Evolutionary conservation across 208 protist species (phyloP), one percentile per base, ranked within the genome.

Genomic region (Trypanosoma vivax): DNA sequence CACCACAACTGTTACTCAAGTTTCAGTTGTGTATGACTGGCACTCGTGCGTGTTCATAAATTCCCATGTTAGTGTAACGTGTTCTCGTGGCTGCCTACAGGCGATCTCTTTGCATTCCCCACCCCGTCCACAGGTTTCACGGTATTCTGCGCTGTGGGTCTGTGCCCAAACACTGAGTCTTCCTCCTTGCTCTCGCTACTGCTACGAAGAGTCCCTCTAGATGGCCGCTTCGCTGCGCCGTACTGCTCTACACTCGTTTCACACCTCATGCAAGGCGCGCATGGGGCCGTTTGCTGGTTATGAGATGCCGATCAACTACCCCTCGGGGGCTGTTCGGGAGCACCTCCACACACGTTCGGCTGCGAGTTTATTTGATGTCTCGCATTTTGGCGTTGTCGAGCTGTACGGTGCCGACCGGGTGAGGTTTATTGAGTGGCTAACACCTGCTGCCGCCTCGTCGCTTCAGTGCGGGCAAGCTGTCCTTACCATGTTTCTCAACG

Each of bases 201-300:
- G n/a, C n/a, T n/a, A n/a, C n/a, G n/a, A n/a, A n/a, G n/a, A n/a
- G n/a, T n/a, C 33, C 38, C 59, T 30, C 21, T 35, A 38, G 23
- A 84, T 85, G 76, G 66, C 59, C 43, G 52, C 57, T 34, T 65
- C 29, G 19, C 31, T 60, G 23, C 31, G 37, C 25, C 50, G 76
- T 55, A 97, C 92, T 5, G 65, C 76, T 28, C 71, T 97, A 35
- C 78, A 94, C 75, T 49, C 73, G 43, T 70, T 95, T 40, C 90
- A 97, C 67, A 30, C 81, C 23, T 66, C 49, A 35, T 61, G 83
- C 9, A 92, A 94, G 21, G 96, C 82, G 13, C 96, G 96, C 47
- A 97, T 99, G 90, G 94, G 91, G 14, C 53, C 69, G 16, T 99
- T 98, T 59, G 83, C 80, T 27, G 97, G 97, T 23, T 99, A 91